Base-by-base conservation (phyloP, 345 rosid genomes). In the Ailanthus altissimus region DNA sequence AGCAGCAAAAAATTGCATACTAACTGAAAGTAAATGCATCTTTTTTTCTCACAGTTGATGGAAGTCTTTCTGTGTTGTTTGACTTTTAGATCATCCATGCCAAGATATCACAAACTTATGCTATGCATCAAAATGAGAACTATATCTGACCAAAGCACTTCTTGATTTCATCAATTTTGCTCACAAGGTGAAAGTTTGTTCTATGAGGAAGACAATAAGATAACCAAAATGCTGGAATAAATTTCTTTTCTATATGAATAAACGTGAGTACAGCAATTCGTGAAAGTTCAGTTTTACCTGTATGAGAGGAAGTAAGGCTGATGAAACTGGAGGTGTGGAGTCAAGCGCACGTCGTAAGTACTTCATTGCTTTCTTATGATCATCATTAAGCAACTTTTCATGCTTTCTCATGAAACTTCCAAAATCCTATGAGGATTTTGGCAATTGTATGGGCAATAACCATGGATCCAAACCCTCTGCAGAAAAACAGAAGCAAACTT, bases 271-370 rank as follows among this genome's bases (percentile, higher is more conserved):
- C 5, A 13, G 50, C 28, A 76, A 67, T 12, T 76, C 26, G 5
- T 18, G 45, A 2, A 56, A 46, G n/a, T 40, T 47, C 75, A n/a
- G 25, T n/a, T 18, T 58, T 81, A 95, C 98, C 92, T 95, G 94
- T 75, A 87, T 77, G 81, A 95, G 82, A 60, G 99, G 97, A 86
- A 88, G 91, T 40, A 95, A 83, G 21, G 94, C 96, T 32, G 84
- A 85, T 63, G 88, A 78, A 26, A 78, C 75, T 60, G 84, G 78
- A 8, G 76, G 77, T 8, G 84, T 81, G 20, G 90, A 85, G 77
- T 78, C 42, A 54, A 89, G 74, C 78, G 94, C 88, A 64, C 75
- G 78, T 65, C 58, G 89, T 47, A 95, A 59, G 85, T 88, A 76
- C 85, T 83, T 89, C 73, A 93, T 70, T 5, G 99, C 96, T 50